phyloP scores from a whole-genome alignment of 352 stramenopile species.

The Phytopythium mirpurense region DNA sequence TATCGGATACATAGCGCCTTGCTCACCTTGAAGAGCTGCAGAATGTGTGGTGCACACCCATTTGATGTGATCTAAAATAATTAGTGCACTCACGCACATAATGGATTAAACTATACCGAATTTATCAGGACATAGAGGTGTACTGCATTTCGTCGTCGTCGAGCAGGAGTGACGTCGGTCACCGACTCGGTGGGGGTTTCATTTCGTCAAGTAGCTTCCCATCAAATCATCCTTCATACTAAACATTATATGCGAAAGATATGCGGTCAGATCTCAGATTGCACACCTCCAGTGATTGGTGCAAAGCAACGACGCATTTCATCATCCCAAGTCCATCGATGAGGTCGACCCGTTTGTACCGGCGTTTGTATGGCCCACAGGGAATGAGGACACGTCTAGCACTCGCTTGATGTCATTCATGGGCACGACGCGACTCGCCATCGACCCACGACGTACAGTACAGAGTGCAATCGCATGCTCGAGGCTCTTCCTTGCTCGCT shows the following conservation, averaged over 20 bases:
- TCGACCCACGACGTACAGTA: neutral
- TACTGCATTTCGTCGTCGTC: slow-evolving; percentile 6
- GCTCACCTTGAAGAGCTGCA: too few relatives aligned
- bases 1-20: too few relatives aligned
- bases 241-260: neutral
- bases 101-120: too few relatives aligned
- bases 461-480: too few relatives aligned
- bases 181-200: too few relatives aligned
- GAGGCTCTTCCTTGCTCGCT: neutral
- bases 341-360: slow-evolving; percentile 3
- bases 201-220: neutral
- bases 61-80: too few relatives aligned
- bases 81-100: too few relatives aligned
- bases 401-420: neutral
- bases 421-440: slow-evolving; percentile 3
- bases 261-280: neutral
- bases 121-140: too few relatives aligned
- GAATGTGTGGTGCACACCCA: too few relatives aligned
- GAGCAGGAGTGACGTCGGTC: slow-evolving; percentile 4
- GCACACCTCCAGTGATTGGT: neutral
- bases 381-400: neutral
- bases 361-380: neutral
- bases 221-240: neutral
- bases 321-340: neutral
- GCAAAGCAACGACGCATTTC: slow-evolving; percentile 1